phyloP scores from a whole-genome alignment of 2,329 filamentous ascomycete genomes.

The Colletotrichum godetiae region DNA sequence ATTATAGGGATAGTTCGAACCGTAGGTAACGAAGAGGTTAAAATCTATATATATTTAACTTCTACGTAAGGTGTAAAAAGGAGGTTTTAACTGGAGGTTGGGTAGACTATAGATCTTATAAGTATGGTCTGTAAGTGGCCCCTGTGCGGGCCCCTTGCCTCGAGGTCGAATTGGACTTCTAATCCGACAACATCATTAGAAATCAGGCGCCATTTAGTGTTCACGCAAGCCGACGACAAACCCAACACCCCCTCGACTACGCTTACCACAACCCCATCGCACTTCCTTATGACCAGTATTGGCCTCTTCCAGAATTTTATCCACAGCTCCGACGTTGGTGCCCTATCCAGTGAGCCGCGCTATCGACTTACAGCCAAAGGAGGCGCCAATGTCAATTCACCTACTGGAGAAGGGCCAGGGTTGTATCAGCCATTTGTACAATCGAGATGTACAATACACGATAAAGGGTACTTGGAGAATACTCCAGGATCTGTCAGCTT shows the following conservation, averaged over 20 bases:
- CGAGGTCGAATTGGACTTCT: too few relatives aligned
- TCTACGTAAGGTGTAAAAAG: too few relatives aligned
- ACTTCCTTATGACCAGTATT: not conserved
- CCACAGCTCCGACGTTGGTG: not conserved
- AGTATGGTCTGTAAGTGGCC: too few relatives aligned
- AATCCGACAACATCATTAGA: not conserved
- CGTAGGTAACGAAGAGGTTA: too few relatives aligned
- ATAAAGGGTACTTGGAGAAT: not conserved
- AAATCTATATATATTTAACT: too few relatives aligned
- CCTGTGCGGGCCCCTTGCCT: too few relatives aligned
- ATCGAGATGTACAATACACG: not conserved
- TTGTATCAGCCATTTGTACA: constrained; percentile 24
- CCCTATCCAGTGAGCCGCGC: not conserved
- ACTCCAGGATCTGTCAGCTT: not conserved
- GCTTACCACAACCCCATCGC: not conserved
- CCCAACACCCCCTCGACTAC: not conserved
- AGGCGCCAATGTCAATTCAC: not conserved
- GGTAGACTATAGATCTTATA: too few relatives aligned
- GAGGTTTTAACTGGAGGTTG: too few relatives aligned
- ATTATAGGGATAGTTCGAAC: too few relatives aligned
- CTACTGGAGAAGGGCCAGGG: not conserved
- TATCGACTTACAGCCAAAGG: not conserved
- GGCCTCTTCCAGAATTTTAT: not conserved
- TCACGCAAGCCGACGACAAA: not conserved
- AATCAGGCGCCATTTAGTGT: not conserved